Base-by-base conservation (phyloP, 2,329 filamentous ascomycete species). In the Aspergillus vadensis region DNA sequence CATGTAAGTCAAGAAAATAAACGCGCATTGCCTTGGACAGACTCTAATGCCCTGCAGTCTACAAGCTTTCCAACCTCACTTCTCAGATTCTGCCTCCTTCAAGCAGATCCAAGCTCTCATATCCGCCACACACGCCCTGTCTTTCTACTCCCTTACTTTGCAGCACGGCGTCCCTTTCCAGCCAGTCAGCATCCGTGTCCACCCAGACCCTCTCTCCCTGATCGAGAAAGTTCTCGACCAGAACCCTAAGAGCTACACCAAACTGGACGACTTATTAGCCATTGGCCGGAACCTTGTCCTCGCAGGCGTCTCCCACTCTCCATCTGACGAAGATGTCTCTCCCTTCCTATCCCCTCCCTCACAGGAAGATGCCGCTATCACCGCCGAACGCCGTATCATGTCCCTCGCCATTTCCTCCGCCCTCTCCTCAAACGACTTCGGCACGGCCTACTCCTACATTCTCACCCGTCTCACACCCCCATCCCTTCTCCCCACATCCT, bases 401-500 rank as follows among this genome's bases (percentile, higher is more conserved):
- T 78, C 77, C 38, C 74, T 80, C 55, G 79, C 80, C 44, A 79
- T 81, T 55, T 75, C 75, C 39, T 78, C 79, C 3, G 79, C 79
- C n/a, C 70, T 81, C 4, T 63, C 69, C 48, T 72, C 74, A 27
- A 69, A 79, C 63, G 79, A 81, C 62, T 81, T 81, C 58, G 85
- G 87, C 64, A 89, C 86, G 1, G 86, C 86, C 7, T 88, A 89
- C 72, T 88, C 86, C 5, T 88, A 88, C 70, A 85, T 88, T 52
- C 80, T 87, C 55, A 88, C 85, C 49, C 81, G 85, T 48, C 78
- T 89, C 9, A 72, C 77, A 12, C 74, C 72, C 19, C 67, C 70
- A 53, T 73, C 76, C 27, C 67, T 69, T 71, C 66, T 74, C 54
- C 65, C 73, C 48, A 72, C 63, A 19, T 65, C 73, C 30, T 64